A percentile compares a stretch with the other conserved stretches of the same genome.
Evolutionary conservation across 2,329 filamentous ascomycete genomes (phyloP).

Genomic region (Diaporthe australafricana): DNA sequence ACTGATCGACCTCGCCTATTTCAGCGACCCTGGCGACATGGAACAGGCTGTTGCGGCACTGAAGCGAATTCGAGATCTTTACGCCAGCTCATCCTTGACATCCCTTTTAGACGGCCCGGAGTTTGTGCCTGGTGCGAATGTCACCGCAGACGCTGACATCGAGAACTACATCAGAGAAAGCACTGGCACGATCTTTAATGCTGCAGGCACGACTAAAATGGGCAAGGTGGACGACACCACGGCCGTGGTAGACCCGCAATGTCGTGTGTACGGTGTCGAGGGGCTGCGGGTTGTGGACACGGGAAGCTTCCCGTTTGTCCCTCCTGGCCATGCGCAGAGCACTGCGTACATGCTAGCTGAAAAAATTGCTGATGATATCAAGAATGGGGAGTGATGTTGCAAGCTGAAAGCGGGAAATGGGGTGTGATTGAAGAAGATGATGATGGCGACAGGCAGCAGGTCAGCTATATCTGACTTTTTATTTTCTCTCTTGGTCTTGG

Average conservation of each 20-base stretch:
- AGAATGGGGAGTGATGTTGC: background rate
- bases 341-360: constrained; percentile 64
- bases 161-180: constrained; percentile 40
- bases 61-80: constrained; percentile 39
- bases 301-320: constrained; percentile 59
- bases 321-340: constrained; percentile 59
- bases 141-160: constrained; percentile 41
- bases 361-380: constrained; percentile 47
- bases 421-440: background rate
- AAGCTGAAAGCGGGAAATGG: background rate
- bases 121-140: constrained; percentile 49
- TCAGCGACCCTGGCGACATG: constrained; percentile 39
- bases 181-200: constrained; percentile 46
- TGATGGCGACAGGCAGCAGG: no score
- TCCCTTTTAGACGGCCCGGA: constrained; percentile 45
- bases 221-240: constrained; percentile 49
- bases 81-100: constrained; percentile 9
- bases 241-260: constrained; percentile 55
- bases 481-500: background rate
- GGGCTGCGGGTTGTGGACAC: constrained; percentile 60
- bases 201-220: constrained; percentile 57
- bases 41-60: constrained; percentile 41
- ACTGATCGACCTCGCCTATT: constrained; percentile 52
- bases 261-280: constrained; percentile 59
- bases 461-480: background rate